phyloP scores from a whole-genome alignment of 139 green algal species.

The Protoeuglena noctilucae region DNA sequence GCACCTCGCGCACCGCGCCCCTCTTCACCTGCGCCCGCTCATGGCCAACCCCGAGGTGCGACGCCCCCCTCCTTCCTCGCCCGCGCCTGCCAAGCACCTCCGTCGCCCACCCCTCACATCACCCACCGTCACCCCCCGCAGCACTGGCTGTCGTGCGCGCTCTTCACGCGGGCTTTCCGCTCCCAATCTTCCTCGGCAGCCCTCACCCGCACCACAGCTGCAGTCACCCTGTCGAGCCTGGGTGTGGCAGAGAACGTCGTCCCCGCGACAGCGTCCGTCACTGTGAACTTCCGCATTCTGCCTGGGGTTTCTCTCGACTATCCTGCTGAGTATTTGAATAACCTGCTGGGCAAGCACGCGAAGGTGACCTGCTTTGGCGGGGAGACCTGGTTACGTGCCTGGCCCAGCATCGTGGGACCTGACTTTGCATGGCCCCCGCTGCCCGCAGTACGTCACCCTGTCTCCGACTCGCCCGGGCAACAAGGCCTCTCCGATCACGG shows the following conservation, averaged over 20 bases:
- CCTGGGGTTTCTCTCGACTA: slow-evolving; percentile 14
- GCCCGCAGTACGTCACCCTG: not conserved
- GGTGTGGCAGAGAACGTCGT: slow-evolving; percentile 42
- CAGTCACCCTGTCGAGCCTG: slow-evolving; percentile 13
- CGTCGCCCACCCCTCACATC: no score
- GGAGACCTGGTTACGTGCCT: no score
- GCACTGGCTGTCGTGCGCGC: no score
- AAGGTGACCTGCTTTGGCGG: no score
- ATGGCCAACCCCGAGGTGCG: not conserved
- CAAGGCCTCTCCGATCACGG: not conserved
- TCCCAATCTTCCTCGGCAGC: no score
- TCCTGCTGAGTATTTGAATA: no score
- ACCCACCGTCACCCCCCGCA: no score
- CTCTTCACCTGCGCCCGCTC: no score
- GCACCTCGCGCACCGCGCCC: not conserved
- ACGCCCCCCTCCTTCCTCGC: slow-evolving; percentile 14
- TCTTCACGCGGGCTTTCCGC: no score
- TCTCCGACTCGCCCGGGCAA: not conserved
- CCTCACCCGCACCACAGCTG: slow-evolving; percentile 29
- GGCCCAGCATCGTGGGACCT: not conserved
- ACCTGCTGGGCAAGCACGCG: not conserved
- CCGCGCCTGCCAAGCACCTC: slow-evolving; percentile 1
- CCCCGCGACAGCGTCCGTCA: slow-evolving; percentile 19
- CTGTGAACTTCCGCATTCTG: slow-evolving; percentile 40
- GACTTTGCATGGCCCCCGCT: not conserved